phyloP scores from a whole-genome alignment of 495 filamentous ascomycete genomes.

The Mytilinidion resinicola region DNA sequence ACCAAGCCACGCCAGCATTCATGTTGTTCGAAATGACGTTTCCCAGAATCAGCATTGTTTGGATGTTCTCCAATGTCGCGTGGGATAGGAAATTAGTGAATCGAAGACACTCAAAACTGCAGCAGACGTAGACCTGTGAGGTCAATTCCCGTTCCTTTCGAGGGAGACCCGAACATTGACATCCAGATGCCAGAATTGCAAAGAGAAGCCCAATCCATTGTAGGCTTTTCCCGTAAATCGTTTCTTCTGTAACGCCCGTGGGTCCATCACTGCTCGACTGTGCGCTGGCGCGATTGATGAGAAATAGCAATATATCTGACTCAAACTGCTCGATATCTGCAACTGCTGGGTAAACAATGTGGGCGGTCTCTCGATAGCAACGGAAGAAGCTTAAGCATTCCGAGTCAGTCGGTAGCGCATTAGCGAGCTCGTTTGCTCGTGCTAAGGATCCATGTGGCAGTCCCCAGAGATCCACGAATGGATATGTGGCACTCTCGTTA shows the following conservation, averaged over 20 bases:
- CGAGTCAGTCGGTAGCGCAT: slow-evolving; percentile 60
- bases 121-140: slow-evolving; percentile 58
- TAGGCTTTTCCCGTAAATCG: slow-evolving; percentile 54
- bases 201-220: slow-evolving; percentile 67
- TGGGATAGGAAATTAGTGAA: slow-evolving; percentile 57
- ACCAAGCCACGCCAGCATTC: slow-evolving; percentile 59
- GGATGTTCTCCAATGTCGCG: slow-evolving; percentile 53
- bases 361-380: slow-evolving; percentile 69
- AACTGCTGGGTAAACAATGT: slow-evolving; percentile 74
- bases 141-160: slow-evolving; percentile 52
- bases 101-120: slow-evolving; percentile 56
- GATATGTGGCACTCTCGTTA: slow-evolving; percentile 75
- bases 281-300: slow-evolving; percentile 56
- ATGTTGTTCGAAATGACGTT: slow-evolving; percentile 59
- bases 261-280: slow-evolving; percentile 40
- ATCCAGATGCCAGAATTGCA: slow-evolving; percentile 71
- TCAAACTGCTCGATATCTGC: slow-evolving; percentile 63
- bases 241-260: slow-evolving; percentile 34
- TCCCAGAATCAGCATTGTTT: slow-evolving; percentile 52
- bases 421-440: slow-evolving; percentile 62
- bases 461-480: slow-evolving; percentile 59
- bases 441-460: slow-evolving; percentile 60
- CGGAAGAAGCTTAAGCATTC: slow-evolving; percentile 61
- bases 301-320: slow-evolving; percentile 56
- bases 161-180: slow-evolving; percentile 69